A percentile compares a stretch with the other conserved stretches of the same genome.
phyloP scores from a whole-genome alignment of 2,329 filamentous ascomycete genomes.

The Colletotrichum magnum region DNA sequence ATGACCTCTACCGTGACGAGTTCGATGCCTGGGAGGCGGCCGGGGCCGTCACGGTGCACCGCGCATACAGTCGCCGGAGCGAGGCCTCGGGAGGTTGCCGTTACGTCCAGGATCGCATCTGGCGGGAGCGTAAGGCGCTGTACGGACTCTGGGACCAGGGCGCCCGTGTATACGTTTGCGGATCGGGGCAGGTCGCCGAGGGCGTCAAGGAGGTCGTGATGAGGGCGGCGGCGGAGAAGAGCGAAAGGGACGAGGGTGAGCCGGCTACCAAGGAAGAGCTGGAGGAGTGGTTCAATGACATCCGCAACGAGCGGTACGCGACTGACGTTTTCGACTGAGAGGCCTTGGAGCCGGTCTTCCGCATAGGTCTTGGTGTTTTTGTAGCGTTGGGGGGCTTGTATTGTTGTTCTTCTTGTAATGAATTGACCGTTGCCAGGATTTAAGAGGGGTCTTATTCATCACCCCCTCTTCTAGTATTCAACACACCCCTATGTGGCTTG shows the following conservation, averaged over 20 bases:
- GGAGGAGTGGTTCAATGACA: slow-evolving; percentile 62
- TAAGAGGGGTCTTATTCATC: no score
- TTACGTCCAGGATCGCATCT: slow-evolving; percentile 63
- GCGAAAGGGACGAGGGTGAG: slow-evolving; percentile 49
- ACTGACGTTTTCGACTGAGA: slow-evolving; percentile 72
- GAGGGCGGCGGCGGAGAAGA: slow-evolving; percentile 41
- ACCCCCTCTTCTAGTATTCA: no score
- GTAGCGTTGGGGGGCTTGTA: neutral
- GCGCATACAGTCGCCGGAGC: slow-evolving; percentile 64
- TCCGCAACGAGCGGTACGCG: slow-evolving; percentile 69
- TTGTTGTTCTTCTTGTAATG: neutral
- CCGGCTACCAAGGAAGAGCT: slow-evolving; percentile 50
- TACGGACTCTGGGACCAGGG: slow-evolving; percentile 52
- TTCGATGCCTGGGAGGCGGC: slow-evolving; percentile 62
- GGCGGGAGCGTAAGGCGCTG: slow-evolving; percentile 50
- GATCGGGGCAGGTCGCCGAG: slow-evolving; percentile 61
- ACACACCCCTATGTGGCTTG: no score
- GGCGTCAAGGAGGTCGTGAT: slow-evolving; percentile 53
- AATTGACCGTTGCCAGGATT: no score
- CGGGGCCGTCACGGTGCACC: slow-evolving; percentile 68
- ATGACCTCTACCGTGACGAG: slow-evolving; percentile 60
- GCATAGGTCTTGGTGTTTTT: neutral
- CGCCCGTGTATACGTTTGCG: slow-evolving; percentile 73
- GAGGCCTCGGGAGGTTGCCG: slow-evolving; percentile 62
- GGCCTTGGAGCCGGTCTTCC: no score